These are phyloP conservation scores for Fusarium oxysporum DNA, from an alignment of 2,329 filamentous ascomycete species.

Conservation along the genomic window DNA sequence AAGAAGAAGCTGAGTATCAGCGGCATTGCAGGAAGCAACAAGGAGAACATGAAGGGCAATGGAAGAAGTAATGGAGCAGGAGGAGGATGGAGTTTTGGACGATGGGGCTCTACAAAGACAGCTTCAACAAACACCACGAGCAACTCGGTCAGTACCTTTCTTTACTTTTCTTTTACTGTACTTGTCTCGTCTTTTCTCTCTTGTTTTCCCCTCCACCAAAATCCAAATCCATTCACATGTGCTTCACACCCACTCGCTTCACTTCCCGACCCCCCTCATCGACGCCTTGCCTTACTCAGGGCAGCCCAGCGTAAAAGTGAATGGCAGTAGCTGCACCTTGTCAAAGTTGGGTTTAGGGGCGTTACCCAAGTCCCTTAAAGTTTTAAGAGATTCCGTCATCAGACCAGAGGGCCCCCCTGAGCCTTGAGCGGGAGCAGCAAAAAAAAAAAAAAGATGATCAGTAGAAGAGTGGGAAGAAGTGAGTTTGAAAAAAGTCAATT, in stretches of 20 bases:
- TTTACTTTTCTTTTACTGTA: neutral
- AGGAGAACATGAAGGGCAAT: constrained; percentile 31
- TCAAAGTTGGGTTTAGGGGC: constrained; percentile 17
- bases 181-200: constrained; percentile 2
- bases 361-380: constrained; percentile 17
- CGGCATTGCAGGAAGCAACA: constrained; percentile 20
- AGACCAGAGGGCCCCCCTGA: constrained; percentile 5
- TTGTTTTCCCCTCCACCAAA: neutral
- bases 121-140: constrained; percentile 16
- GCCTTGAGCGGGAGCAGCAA: neutral
- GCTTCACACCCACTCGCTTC: neutral
- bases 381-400: constrained; percentile 34
- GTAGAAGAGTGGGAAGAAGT: neutral
- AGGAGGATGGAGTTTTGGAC: constrained; percentile 35
- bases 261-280: neutral
- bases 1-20: constrained; percentile 38
- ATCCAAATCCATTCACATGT: constrained; percentile 8
- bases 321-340: constrained; percentile 7
- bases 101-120: constrained; percentile 29
- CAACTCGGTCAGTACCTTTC: constrained; percentile 13
- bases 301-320: neutral
- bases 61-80: constrained; percentile 18
- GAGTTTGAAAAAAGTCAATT: constrained; percentile 9
- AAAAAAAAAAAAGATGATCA: neutral
- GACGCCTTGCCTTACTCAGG: constrained; percentile 23